Percentiles rank a stretch among this genome's conserved stretches.
Conservation (phyloP, 2,329 filamentous ascomycete species). For the Pseudocercospora musae region DNA sequence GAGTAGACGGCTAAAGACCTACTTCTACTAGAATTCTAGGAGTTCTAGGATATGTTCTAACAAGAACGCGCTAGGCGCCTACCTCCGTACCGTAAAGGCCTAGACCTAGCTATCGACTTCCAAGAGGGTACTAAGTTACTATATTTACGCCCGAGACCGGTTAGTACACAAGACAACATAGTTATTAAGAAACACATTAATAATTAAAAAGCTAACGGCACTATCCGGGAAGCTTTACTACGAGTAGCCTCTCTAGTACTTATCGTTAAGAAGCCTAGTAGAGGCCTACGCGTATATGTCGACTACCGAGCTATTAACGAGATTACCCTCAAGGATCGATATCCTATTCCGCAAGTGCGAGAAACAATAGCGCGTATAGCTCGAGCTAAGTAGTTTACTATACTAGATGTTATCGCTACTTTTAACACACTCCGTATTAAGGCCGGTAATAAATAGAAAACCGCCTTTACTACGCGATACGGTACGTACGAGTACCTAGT, state of each 20-base stretch:
- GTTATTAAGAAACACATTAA: not conserved
- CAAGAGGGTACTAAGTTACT: not conserved
- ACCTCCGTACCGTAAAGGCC: not conserved
- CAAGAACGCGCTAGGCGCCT: not conserved
- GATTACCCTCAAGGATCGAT: not conserved
- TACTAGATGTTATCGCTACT: not conserved
- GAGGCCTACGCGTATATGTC: not conserved
- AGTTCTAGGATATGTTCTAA: not conserved
- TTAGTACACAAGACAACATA: not conserved
- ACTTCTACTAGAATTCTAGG: not conserved
- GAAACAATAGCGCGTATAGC: not conserved
- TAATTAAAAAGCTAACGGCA: not conserved
- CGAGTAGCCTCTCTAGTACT: not conserved
- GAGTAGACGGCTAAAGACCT: not conserved
- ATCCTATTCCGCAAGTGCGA: not conserved
- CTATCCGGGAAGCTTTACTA: not conserved
- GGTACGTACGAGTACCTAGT: not conserved
- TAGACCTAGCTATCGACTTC: not conserved
- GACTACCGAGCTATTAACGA: not conserved
- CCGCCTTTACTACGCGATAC: not conserved
- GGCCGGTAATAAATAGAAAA: not conserved
- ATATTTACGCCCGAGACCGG: not conserved
- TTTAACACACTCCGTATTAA: not conserved
- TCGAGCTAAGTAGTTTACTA: not conserved
- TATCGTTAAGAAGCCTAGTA: not conserved